phyloP scores from a whole-genome alignment of 2,329 filamentous ascomycete species.

The Alternaria sp. region DNA sequence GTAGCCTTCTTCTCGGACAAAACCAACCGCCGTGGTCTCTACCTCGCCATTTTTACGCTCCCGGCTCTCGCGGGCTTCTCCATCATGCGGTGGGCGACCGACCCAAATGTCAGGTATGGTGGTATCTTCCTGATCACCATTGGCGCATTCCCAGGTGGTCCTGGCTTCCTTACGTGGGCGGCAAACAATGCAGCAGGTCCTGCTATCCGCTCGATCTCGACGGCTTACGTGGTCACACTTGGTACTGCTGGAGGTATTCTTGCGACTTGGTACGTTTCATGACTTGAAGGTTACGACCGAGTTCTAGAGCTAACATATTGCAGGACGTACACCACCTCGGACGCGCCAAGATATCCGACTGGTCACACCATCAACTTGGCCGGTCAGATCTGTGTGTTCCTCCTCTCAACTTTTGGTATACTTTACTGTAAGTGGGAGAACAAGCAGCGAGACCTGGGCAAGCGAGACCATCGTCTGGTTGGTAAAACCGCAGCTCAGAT shows the following conservation, averaged over 20 bases:
- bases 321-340: conserved; percentile 64
- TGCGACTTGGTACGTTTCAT: conserved; percentile 57
- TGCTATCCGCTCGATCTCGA: conserved; percentile 64
- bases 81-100: conserved; percentile 64
- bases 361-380: conserved; percentile 74
- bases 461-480: conserved; percentile 59
- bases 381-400: conserved; percentile 58
- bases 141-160: conserved; percentile 66
- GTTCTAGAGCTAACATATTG: conserved; percentile 61
- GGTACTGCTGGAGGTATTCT: conserved; percentile 67
- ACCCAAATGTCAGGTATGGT: conserved; percentile 63
- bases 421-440: conserved; percentile 65
- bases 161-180: conserved; percentile 66
- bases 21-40: conserved; percentile 51
- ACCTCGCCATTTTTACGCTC: conserved; percentile 47
- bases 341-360: conserved; percentile 71
- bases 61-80: conserved; percentile 62
- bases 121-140: conserved; percentile 65
- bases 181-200: conserved; percentile 68
- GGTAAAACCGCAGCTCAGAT: conserved; percentile 60
- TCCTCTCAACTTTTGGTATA: conserved; percentile 60
- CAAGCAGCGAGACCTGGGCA: conserved; percentile 58
- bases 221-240: conserved; percentile 72
- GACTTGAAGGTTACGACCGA: not conserved
- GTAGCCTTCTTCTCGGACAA: conserved; percentile 51